Base-by-base conservation (phyloP, 1,284 basidiomycete species). In the Tilletia walkeri region DNA sequence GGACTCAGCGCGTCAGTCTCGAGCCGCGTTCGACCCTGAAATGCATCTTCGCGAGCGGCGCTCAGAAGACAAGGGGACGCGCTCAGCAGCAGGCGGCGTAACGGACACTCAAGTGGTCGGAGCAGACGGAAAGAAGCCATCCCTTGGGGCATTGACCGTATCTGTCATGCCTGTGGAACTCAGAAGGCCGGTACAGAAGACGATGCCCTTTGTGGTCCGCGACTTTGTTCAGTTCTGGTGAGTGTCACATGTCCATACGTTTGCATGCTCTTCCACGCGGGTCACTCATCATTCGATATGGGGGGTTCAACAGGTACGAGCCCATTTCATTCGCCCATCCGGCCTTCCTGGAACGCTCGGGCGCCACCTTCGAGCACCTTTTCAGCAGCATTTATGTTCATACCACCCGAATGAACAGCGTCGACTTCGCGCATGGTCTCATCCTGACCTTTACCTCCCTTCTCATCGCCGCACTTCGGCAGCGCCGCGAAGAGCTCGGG, bases 161-260 rank as follows among this genome's bases (percentile, higher is more conserved):
- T 66, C 63, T 20, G 67, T 69, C 47, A 74, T 78, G 69, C 76
- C 76, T 16, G 48, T 70, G 5, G 45, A 71, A 7, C 73, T 79
- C 24, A 68, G 70, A 5, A 48, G 71, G n/a, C 74, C 74, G 61
- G 69, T 75, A 10, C 73, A 72, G 39, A 68, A 69, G 66, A 72
- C 78, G 63, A 71, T 76, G 38, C 70, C 71, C 24, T 72, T 78
- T 38, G 69, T 76, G 6, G 72, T 80, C 7, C 71, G 79, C 38
- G 79, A 80, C 71, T 80, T 78, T 71, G 73, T 80, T 41, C 71
- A 72, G 38, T 69, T 70, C 70, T 80, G 79, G 79, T 69, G 20
- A 45, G 68, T 48, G 5, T 50, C 6, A 5, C 24, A 14, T 45
- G 41, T 45, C 14, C 9, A 45, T 45, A 45, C 14, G 41, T 4